A percentile compares a stretch with the other conserved stretches of the same genome.
Conservation (phyloP, 768 basidiomycete species). For the Dioszegia aurantiaca region DNA sequence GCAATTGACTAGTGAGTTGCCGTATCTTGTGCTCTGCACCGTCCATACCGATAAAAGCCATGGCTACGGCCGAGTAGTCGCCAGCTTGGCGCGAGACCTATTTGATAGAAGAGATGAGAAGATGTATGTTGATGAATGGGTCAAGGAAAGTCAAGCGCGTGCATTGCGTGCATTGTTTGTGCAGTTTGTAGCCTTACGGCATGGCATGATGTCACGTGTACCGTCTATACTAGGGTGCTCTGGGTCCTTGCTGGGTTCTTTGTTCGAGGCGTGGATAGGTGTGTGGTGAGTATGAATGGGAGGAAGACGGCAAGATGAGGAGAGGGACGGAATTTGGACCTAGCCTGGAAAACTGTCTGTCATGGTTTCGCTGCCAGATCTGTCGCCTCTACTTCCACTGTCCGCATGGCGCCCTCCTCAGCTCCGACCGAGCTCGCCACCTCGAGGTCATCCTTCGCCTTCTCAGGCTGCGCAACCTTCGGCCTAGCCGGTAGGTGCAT, state of each 20-base stretch:
- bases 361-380: too few species aligned
- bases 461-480: neutral
- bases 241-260: too few species aligned
- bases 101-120: neutral
- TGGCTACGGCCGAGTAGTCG: slow-evolving; percentile 8
- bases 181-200: neutral
- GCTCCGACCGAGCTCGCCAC: neutral
- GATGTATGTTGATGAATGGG: neutral
- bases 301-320: too few species aligned
- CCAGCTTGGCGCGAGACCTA: neutral
- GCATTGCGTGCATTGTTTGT: neutral
- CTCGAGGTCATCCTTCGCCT: neutral
- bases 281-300: too few species aligned
- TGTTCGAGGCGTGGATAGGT: too few species aligned
- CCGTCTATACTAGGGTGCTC: too few species aligned
- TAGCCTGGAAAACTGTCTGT: too few species aligned
- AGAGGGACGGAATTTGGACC: too few species aligned
- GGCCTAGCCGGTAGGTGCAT: slow-evolving; percentile 11
- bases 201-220: too few species aligned
- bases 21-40: slow-evolving; percentile 44
- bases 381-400: neutral
- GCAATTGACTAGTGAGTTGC: slow-evolving; percentile 42
- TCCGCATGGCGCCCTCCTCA: neutral
- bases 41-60: slow-evolving; percentile 50
- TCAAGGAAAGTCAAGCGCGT: slow-evolving; percentile 2